Base-by-base conservation (phyloP, 495 filamentous ascomycete species). In the Wilcoxina mikolae region DNA sequence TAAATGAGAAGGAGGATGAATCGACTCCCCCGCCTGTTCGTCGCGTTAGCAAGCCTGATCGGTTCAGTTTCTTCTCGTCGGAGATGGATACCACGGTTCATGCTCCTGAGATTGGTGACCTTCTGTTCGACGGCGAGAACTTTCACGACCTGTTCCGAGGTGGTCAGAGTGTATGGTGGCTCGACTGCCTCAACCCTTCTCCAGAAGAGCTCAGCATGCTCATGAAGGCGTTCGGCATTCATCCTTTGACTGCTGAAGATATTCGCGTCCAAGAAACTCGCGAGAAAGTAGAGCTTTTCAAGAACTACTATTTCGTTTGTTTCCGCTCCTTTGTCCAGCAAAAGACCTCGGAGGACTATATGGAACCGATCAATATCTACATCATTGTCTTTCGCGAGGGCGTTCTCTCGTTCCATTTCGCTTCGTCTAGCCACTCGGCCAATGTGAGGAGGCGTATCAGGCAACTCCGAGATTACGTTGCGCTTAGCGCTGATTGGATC, bases 321-420 rank as follows among this genome's bases (percentile, higher is more conserved):
- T 98, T 95, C 69, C 82, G 91, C 5, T 87, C 87, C 1, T 98
- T 98, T 60, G 93, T 95, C 61, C 91, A 98, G 68, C 88, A 96
- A 62, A 76, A 76, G 56, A 80, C 82, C 59, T 90, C 78, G 62
- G 85, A 89, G 55, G 78, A 91, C 64, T 94, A 90, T 65, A 75
- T 98, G 31, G 84, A 95, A 60, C 89, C 91, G 12, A 83, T 98
- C 59, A 95, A 98, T 70, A 87, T 96, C 78, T 96, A 95, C 58
- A 83, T 94, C 24, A 85, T 96, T 24, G 91, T 98, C 4, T 98
- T 98, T 73, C 81, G 89, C 5, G 89, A 95, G 58, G 88, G 91
- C 11, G 84, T 96, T 4, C 72, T 98, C 46, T 94, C 84, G 60
- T 98, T 98, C 73, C 90, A 95, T 65, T 94, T 95, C 68, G 85